Conservation (phyloP, 1,139 yeast genomes). For the Hyphopichia fennica region DNA sequence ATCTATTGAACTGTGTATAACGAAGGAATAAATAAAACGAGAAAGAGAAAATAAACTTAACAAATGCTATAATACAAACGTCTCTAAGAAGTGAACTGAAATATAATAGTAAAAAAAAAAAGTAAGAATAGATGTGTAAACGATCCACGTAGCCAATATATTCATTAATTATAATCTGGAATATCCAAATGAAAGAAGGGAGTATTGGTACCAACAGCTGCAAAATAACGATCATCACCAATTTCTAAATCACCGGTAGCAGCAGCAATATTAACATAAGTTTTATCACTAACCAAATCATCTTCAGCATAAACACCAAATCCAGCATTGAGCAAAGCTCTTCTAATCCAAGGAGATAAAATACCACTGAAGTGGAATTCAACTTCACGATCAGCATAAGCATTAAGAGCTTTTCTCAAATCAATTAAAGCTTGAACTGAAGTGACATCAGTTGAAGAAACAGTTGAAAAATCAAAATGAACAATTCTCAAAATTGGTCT, state of each 20-base stretch:
- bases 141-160: background rate
- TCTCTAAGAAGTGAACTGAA: background rate
- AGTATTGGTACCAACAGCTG: conserved; percentile 70
- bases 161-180: conserved; percentile 55
- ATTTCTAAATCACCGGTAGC: conserved; percentile 33
- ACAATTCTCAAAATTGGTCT: conserved; percentile 71
- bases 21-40: background rate
- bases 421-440: conserved; percentile 79
- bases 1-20: too few species aligned
- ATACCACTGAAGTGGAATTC: conserved; percentile 90
- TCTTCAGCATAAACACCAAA: conserved; percentile 64
- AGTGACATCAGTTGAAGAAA: conserved; percentile 74
- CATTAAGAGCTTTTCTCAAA: conserved; percentile 67
- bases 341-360: conserved; percentile 80
- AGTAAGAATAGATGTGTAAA: background rate
- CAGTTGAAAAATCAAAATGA: conserved; percentile 79
- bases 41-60: background rate
- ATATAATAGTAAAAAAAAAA: background rate
- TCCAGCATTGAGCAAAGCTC: conserved; percentile 74
- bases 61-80: background rate
- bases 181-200: conserved; percentile 88
- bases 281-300: conserved; percentile 39
- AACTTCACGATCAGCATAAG: conserved; percentile 78
- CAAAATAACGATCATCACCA: conserved; percentile 40
- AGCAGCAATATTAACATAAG: conserved; percentile 42